phyloP scores from a whole-genome alignment of 208 protist genomes.

The Leishmania tropica region DNA sequence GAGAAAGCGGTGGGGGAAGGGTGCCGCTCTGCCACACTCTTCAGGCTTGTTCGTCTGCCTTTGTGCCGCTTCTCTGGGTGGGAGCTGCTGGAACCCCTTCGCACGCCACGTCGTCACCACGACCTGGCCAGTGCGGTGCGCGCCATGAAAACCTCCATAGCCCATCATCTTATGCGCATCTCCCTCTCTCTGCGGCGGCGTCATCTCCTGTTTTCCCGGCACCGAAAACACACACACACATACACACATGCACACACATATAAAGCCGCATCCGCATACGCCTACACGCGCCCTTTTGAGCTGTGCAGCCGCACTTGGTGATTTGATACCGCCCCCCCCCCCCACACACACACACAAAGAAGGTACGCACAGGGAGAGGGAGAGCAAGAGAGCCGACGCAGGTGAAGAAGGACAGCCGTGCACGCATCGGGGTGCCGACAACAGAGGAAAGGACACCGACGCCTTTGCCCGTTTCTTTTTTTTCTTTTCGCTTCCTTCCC shows the following conservation, averaged over 20 bases:
- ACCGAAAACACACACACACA: background rate
- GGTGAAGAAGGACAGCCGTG: background rate
- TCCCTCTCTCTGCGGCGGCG: background rate
- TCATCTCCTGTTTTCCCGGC: background rate
- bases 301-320: background rate
- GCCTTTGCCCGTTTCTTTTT: background rate
- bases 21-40: background rate
- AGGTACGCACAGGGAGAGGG: background rate
- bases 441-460: too few species aligned
- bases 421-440: background rate
- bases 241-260: background rate
- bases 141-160: background rate
- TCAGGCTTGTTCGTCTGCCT: background rate
- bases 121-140: background rate
- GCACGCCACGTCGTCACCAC: background rate
- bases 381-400: background rate
- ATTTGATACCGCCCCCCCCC: background rate
- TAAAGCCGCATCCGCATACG: background rate
- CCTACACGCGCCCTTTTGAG: background rate
- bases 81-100: background rate
- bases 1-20: background rate
- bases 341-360: background rate
- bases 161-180: background rate
- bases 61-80: background rate
- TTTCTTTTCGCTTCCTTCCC: background rate